phyloP scores from a whole-genome alignment of 441 rosid genomes.

The Syzygium syzygioides region DNA sequence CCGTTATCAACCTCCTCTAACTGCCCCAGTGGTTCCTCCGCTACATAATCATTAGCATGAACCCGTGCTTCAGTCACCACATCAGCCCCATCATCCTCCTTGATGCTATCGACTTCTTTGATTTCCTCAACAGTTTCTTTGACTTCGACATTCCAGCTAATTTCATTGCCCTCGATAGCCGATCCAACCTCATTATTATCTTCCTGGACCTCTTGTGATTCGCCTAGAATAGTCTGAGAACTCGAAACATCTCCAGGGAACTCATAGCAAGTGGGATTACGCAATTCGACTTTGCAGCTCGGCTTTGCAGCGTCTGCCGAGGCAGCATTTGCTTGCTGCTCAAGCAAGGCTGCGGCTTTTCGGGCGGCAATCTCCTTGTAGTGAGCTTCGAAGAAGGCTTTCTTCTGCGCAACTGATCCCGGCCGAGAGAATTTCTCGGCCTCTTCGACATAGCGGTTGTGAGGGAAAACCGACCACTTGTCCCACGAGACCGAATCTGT shows the following conservation, averaged over 20 bases:
- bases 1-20: background rate
- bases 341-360: slow-evolving; percentile 48
- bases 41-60: background rate
- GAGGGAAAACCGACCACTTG: slow-evolving; percentile 67
- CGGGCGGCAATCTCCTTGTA: slow-evolving; percentile 63
- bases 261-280: slow-evolving; percentile 6
- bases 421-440: slow-evolving; percentile 66
- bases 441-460: slow-evolving; percentile 62
- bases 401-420: slow-evolving; percentile 78
- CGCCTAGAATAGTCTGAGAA: background rate
- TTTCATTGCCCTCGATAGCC: slow-evolving; percentile 1
- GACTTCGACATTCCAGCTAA: slow-evolving; percentile 1
- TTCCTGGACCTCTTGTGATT: slow-evolving; percentile 1
- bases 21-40: background rate
- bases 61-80: background rate
- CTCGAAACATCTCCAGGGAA: background rate
- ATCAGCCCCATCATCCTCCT: slow-evolving; percentile 2
- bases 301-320: slow-evolving; percentile 3
- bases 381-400: slow-evolving; percentile 81
- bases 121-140: background rate
- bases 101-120: background rate
- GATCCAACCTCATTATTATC: slow-evolving; percentile 2
- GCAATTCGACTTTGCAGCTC: slow-evolving; percentile 1
- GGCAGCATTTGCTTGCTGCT: slow-evolving; percentile 27
- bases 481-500: slow-evolving; percentile 64